Base-by-base conservation (phyloP, 2,329 filamentous ascomycete species). In the Neonectria punicea region DNA sequence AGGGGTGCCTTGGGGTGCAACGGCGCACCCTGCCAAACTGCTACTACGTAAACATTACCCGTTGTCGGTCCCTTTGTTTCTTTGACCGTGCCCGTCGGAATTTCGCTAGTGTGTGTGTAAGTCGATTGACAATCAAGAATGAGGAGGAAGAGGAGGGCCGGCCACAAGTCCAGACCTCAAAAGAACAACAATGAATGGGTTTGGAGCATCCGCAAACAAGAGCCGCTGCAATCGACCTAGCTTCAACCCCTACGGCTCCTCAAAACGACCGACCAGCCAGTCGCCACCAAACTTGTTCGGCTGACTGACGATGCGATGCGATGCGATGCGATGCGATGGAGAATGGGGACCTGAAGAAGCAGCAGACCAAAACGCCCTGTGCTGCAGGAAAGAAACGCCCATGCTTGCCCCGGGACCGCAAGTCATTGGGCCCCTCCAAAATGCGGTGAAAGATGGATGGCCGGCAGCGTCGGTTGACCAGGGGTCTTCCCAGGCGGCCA, bases 391-490 rank as follows among this genome's bases (percentile, higher is more conserved):
- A 57, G 53, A 61, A 68, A 51, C 57, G 67, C 51, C 64, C 61
- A 60, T 62, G 59, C 54, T 59, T 64, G 41, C 25, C 25, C 25
- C 25, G 25, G 47, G 49, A 53, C 55, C 57, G 61, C 61, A 61
- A 63, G 67, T 66, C 64, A 61, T 65, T 70, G 70, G 70, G 43
- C 67, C 60, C 62, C 66, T 58, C 62, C 67, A 74, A 74, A 69
- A 73, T 74, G 72, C 72, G 72, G 72, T 74, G 72, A 74, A 74
- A 74, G 72, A 63, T 61, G 63, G 72, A 63, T 61, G 63, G 56
- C 66, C 69, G 65, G 63, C 62, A 63, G 63, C 66, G 61, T 67
- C 66, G 63, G 58, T 51, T 44, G 53, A 71, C 72, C 58, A 63
- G 72, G 72, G 72, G 69, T 72, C 58, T 72, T 72, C 72, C 72